Evolutionary conservation across 1,139 yeast genomes (phyloP).

Genomic region (Debaryomyces sp.): DNA sequence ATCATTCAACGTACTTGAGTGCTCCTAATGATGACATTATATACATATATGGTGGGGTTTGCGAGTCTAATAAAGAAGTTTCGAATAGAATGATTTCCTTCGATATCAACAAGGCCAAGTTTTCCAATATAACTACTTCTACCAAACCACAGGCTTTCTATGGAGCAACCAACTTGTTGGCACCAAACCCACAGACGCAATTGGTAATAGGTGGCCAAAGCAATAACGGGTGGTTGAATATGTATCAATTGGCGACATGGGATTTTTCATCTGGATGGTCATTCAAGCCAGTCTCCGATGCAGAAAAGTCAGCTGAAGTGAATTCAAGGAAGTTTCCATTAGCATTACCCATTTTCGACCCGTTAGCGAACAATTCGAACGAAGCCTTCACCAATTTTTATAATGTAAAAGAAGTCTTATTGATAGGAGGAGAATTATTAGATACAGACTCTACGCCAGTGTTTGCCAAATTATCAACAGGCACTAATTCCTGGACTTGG

Average conservation of each 20-base stretch:
- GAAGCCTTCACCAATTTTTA: conserved; percentile 25
- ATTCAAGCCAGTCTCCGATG: conserved; percentile 24
- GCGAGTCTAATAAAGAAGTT: conserved; percentile 20
- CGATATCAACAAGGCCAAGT: conserved; percentile 23
- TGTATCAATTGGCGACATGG: conserved; percentile 53
- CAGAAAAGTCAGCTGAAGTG: conserved; percentile 17
- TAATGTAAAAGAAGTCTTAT: conserved; percentile 28
- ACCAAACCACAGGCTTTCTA: conserved; percentile 48
- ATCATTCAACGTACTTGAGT: conserved; percentile 33
- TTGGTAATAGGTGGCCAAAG: conserved; percentile 47
- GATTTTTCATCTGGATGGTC: conserved; percentile 49
- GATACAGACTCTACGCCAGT: conserved; percentile 22
- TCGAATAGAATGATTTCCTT: conserved; percentile 39
- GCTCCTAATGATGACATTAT: conserved; percentile 28
- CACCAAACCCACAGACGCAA: conserved; percentile 43
- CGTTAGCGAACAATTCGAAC: conserved; percentile 20
- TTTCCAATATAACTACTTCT: conserved; percentile 42
- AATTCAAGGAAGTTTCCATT: conserved; percentile 34
- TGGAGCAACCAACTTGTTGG: conserved; percentile 44
- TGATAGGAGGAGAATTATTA: conserved; percentile 40
- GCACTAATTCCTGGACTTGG: conserved; percentile 40
- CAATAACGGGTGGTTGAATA: conserved; percentile 43
- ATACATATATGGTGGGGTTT: conserved; percentile 45
- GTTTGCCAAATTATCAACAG: conserved; percentile 27
- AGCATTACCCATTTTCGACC: conserved; percentile 39